Percentiles rank a stretch among this genome's conserved stretches.
These are phyloP conservation scores for Athelia psychrophila DNA, from an alignment of 1,284 basidiomycete genomes.

Conservation along the genomic window DNA sequence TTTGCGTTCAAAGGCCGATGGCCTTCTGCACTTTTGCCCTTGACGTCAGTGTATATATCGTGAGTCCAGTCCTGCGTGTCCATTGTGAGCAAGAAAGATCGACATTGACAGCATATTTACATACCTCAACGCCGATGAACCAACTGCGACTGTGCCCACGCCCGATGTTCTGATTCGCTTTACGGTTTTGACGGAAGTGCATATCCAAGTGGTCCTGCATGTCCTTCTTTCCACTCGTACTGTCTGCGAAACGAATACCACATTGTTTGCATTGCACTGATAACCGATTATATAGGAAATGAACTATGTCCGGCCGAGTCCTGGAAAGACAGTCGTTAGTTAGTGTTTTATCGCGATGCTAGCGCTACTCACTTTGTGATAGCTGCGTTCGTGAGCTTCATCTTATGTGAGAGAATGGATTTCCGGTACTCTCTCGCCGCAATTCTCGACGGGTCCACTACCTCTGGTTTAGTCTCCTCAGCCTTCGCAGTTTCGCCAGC, in stretches of 20 bases:
- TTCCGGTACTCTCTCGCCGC: slow-evolving; percentile 63
- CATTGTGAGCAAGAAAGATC: slow-evolving; percentile 14
- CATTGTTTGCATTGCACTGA: slow-evolving; percentile 93
- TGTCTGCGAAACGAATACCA: slow-evolving; percentile 83
- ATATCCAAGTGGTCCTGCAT: slow-evolving; percentile 94
- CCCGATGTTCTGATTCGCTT: slow-evolving; percentile 80
- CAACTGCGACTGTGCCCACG: slow-evolving; percentile 91
- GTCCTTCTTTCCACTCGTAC: slow-evolving; percentile 66
- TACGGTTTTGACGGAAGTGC: slow-evolving; percentile 95
- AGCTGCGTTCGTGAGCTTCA: slow-evolving; percentile 70
- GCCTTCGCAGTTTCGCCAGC: slow-evolving; percentile 42
- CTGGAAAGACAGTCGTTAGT: slow-evolving; percentile 31
- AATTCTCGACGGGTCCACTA: slow-evolving; percentile 43
- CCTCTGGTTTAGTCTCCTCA: slow-evolving; percentile 32
- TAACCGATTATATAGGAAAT: slow-evolving; percentile 74
- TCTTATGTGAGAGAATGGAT: slow-evolving; percentile 63
- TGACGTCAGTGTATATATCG: slow-evolving; percentile 54
- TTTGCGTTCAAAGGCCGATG: slow-evolving; percentile 48
- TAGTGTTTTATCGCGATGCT: slow-evolving; percentile 6
- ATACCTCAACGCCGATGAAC: slow-evolving; percentile 84
- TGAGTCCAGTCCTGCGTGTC: slow-evolving; percentile 78
- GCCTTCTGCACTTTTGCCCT: slow-evolving; percentile 64
- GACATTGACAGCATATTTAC: slow-evolving; percentile 27
- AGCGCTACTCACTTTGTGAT: slow-evolving; percentile 60
- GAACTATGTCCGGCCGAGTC: slow-evolving; percentile 56